Evolutionary conservation across 2,329 filamentous ascomycete species (phyloP).

Genomic region (Neoscytalidium dimidiatum): DNA sequence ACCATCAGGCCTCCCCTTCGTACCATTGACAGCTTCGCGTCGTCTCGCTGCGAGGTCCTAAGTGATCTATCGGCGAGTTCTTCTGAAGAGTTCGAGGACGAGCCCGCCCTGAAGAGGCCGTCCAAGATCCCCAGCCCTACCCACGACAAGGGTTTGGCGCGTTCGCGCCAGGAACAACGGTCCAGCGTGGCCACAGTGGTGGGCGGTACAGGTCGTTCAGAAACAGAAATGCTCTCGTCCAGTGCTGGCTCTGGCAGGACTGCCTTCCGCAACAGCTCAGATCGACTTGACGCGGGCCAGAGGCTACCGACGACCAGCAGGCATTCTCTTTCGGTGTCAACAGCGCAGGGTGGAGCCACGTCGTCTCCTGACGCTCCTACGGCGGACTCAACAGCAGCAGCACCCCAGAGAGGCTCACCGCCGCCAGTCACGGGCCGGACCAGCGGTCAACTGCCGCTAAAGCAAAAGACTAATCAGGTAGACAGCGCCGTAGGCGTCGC

Average conservation of each 20-base stretch:
- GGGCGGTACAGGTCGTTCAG: not conserved
- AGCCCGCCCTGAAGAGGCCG: not conserved
- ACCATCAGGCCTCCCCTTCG: conserved; percentile 5
- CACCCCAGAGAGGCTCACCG: conserved; percentile 6
- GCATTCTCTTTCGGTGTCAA: conserved; percentile 7
- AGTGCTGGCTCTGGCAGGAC: conserved; percentile 15
- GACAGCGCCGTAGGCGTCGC: not conserved
- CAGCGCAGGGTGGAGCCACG: conserved; percentile 13
- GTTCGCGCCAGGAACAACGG: conserved; percentile 8
- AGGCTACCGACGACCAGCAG: not conserved
- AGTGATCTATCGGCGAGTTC: conserved; percentile 17
- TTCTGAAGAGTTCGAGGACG: conserved; percentile 12
- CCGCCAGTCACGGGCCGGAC: conserved; percentile 13
- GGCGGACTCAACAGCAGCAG: conserved; percentile 1
- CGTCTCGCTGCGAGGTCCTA: not conserved
- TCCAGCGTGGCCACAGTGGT: conserved; percentile 1
- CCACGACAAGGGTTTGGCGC: not conserved
- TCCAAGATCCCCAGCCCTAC: conserved; percentile 16
- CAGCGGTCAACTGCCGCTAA: conserved; percentile 17
- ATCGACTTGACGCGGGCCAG: not conserved
- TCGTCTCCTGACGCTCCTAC: conserved; percentile 6
- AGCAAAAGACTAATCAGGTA: conserved; percentile 13
- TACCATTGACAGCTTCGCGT: conserved; percentile 2
- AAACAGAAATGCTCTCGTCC: conserved; percentile 13
- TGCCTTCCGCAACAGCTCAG: conserved; percentile 6